phyloP scores from a whole-genome alignment of 352 stramenopile species.

The Blastocystis hominis region DNA sequence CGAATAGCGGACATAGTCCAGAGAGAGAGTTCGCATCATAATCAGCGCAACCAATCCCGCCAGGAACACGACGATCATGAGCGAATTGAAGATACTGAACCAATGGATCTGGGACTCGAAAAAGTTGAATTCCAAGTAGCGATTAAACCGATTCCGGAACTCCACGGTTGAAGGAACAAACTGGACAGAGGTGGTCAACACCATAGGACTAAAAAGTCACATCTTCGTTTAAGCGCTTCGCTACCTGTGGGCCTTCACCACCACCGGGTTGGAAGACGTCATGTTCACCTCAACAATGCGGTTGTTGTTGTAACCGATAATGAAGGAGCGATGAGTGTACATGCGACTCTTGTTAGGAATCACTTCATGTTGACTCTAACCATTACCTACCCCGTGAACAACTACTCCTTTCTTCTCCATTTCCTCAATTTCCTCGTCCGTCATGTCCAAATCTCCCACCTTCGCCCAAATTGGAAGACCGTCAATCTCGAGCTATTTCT shows the following conservation, averaged over 20 bases:
- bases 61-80: slow-evolving; percentile 93
- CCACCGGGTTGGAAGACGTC: slow-evolving; percentile 75
- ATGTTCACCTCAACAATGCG: slow-evolving; percentile 95
- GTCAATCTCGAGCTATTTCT: slow-evolving; percentile 82
- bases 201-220: slow-evolving; percentile 62
- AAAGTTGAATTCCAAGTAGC: slow-evolving; percentile 95
- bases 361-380: slow-evolving; percentile 52
- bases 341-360: slow-evolving; percentile 66
- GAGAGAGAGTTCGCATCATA: slow-evolving; percentile 80
- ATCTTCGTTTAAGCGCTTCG: not conserved
- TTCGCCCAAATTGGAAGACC: slow-evolving; percentile 94
- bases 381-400: slow-evolving; percentile 26
- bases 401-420: slow-evolving; percentile 68
- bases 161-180: slow-evolving; percentile 79
- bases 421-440: slow-evolving; percentile 71
- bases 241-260: slow-evolving; percentile 64
- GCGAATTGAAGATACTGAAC: slow-evolving; percentile 92
- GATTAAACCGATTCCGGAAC: slow-evolving; percentile 89
- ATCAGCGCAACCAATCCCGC: slow-evolving; percentile 84
- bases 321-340: slow-evolving; percentile 90
- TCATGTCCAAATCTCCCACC: slow-evolving; percentile 87
- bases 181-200: slow-evolving; percentile 82
- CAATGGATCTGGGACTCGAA: slow-evolving; percentile 98
- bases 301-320: slow-evolving; percentile 88
- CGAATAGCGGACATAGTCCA: slow-evolving; percentile 80